A percentile compares a stretch with the other conserved stretches of the same genome.
These are phyloP conservation scores for Rhodocollybia butyracea DNA, from an alignment of 768 basidiomycete genomes.

Conservation along the genomic window DNA sequence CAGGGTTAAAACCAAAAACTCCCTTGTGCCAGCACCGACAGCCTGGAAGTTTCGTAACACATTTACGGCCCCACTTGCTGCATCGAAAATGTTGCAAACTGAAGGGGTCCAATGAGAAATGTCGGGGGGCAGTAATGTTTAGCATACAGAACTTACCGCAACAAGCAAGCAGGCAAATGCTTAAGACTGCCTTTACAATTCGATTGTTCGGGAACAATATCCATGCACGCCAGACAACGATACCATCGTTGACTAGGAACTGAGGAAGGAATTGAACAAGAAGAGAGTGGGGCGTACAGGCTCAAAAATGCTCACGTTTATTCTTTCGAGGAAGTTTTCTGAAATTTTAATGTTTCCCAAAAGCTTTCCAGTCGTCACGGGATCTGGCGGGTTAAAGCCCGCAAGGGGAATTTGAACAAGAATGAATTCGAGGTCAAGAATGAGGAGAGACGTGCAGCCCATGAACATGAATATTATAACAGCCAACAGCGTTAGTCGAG, in stretches of 20 bases:
- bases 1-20: not conserved
- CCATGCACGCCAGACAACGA: not conserved
- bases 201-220: not conserved
- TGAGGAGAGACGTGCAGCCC: not conserved
- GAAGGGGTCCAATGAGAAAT: not conserved
- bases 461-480: not conserved
- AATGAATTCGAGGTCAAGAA: not conserved
- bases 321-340: not conserved
- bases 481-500: not conserved
- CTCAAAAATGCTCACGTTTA: not conserved
- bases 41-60: not conserved
- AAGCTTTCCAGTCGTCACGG: not conserved
- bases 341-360: not conserved
- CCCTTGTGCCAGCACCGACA: not conserved
- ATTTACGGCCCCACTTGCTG: not conserved
- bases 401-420: not conserved
- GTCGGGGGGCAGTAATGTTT: not conserved
- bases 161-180: not conserved
- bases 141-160: not conserved
- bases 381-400: not conserved
- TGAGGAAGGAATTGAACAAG: not conserved
- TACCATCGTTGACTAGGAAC: not conserved
- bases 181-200: not conserved
- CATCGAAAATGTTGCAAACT: not conserved
- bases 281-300: not conserved